Evolutionary conservation across 2,329 filamentous ascomycete genomes (phyloP).

Genomic region (Ustulina deusta): DNA sequence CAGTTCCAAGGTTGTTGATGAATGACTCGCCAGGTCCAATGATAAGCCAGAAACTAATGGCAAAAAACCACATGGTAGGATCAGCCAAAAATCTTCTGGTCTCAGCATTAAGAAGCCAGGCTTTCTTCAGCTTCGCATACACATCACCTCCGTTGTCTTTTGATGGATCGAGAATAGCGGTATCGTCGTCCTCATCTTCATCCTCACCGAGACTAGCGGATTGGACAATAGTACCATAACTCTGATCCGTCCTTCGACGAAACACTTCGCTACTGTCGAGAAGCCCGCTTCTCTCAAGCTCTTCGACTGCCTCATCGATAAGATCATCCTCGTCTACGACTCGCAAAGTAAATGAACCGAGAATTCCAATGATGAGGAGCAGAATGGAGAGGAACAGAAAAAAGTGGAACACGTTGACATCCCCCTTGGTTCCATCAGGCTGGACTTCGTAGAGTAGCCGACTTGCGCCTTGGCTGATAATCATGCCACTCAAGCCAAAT

Average conservation of each 20-base stretch:
- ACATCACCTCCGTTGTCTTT: conserved; percentile 56
- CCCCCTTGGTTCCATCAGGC: conserved; percentile 71
- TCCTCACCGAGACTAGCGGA: conserved; percentile 54
- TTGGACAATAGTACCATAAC: conserved; percentile 72
- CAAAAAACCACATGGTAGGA: conserved; percentile 95
- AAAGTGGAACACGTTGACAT: conserved; percentile 83
- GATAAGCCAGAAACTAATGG: conserved; percentile 90
- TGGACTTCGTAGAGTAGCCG: conserved; percentile 78
- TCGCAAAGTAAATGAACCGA: conserved; percentile 79
- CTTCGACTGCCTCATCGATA: conserved; percentile 90
- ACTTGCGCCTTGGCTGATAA: conserved; percentile 90
- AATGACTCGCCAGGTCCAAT: conserved; percentile 97
- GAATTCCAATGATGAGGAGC: conserved; percentile 75
- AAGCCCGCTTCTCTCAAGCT: conserved; percentile 88
- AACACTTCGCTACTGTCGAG: conserved; percentile 82
- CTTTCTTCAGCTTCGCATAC: conserved; percentile 77
- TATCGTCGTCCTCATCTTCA: conserved; percentile 58
- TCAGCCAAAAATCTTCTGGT: conserved; percentile 87
- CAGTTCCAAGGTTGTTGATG: conserved; percentile 95
- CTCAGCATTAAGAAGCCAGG: conserved; percentile 90
- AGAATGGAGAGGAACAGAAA: conserved; percentile 85
- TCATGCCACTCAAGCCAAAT: conserved; percentile 95
- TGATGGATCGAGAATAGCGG: conserved; percentile 55
- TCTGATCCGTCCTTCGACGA: conserved; percentile 63
- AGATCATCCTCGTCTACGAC: conserved; percentile 88